These are phyloP conservation scores for Simmondsia chinensis DNA, from an alignment of 148 eudicot species.

Conservation along the genomic window DNA sequence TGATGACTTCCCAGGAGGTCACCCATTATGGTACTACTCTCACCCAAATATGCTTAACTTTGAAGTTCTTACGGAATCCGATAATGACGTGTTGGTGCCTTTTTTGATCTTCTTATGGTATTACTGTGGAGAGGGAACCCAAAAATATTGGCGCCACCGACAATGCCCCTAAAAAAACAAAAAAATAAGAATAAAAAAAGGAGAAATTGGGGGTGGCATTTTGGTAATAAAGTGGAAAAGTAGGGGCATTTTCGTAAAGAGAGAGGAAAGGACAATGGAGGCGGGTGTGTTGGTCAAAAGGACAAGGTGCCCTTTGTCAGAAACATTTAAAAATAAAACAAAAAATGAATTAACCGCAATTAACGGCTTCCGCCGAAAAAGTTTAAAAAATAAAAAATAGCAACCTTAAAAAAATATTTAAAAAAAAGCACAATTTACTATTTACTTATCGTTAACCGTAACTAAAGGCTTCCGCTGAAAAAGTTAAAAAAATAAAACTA, in stretches of 20 bases:
- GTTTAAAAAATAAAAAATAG: background rate
- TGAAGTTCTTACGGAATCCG: background rate
- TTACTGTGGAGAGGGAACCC: background rate
- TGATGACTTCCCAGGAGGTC: no score
- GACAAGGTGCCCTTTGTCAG: slow-evolving; percentile 10
- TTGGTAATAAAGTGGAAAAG: background rate
- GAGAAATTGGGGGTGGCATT: background rate
- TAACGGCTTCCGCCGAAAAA: slow-evolving; percentile 37
- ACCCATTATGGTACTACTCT: no score
- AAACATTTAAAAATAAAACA: no score
- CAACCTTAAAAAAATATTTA: background rate
- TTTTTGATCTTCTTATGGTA: background rate
- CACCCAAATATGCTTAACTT: no score
- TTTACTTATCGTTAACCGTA: background rate
- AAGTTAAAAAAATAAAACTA: no score
- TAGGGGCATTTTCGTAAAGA: slow-evolving; percentile 1
- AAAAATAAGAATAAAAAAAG: background rate
- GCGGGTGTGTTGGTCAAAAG: slow-evolving; percentile 25
- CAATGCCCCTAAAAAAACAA: slow-evolving; percentile 1
- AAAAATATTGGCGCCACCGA: slow-evolving; percentile 8
- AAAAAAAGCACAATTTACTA: background rate
- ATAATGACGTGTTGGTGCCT: background rate
- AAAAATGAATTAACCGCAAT: slow-evolving; percentile 85
- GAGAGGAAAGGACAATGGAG: background rate
- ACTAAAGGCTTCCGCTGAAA: background rate